These are phyloP conservation scores for Pythium oligandrum DNA, from an alignment of 352 stramenopile species.

Conservation along the genomic window DNA sequence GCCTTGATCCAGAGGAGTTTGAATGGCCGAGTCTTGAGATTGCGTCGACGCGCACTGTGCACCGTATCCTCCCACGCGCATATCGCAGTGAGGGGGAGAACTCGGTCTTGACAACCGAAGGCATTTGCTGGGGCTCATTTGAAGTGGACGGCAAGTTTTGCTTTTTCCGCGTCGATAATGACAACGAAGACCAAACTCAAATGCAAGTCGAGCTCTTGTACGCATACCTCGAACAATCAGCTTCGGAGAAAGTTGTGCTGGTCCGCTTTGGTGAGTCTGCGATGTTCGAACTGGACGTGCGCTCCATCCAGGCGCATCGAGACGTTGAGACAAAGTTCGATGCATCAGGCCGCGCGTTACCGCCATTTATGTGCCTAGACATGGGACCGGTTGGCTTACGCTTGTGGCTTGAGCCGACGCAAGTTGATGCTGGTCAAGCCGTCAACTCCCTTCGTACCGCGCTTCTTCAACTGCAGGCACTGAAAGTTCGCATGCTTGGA, in stretches of 20 bases:
- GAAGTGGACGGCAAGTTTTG: constrained; percentile 27
- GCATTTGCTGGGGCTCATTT: constrained; percentile 28
- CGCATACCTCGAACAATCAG: too few species aligned
- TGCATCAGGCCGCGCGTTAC: constrained; percentile 4
- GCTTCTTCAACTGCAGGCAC: too few species aligned
- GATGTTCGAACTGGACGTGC: constrained; percentile 16
- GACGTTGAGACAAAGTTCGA: too few species aligned
- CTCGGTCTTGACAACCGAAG: background rate
- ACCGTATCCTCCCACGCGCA: background rate
- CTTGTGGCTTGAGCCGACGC: constrained; percentile 29
- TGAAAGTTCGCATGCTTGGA: too few species aligned
- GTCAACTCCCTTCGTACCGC: too few species aligned
- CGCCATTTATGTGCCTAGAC: constrained; percentile 25
- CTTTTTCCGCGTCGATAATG: constrained; percentile 19
- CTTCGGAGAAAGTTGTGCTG: constrained; percentile 2
- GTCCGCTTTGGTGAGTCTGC: constrained; percentile 23
- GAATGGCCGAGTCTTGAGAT: background rate
- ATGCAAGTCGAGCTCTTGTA: constrained; percentile 21
- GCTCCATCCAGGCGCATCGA: too few species aligned
- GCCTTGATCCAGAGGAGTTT: constrained; percentile 6
- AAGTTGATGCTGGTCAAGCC: background rate
- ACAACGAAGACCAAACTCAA: constrained; percentile 28
- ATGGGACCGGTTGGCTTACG: constrained; percentile 28
- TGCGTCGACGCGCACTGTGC: background rate
- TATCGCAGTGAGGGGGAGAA: background rate